Percentiles rank a stretch among this genome's conserved stretches.
These are phyloP conservation scores for Termitomyces sp. DNA, from an alignment of 768 basidiomycete species.

Conservation along the genomic window DNA sequence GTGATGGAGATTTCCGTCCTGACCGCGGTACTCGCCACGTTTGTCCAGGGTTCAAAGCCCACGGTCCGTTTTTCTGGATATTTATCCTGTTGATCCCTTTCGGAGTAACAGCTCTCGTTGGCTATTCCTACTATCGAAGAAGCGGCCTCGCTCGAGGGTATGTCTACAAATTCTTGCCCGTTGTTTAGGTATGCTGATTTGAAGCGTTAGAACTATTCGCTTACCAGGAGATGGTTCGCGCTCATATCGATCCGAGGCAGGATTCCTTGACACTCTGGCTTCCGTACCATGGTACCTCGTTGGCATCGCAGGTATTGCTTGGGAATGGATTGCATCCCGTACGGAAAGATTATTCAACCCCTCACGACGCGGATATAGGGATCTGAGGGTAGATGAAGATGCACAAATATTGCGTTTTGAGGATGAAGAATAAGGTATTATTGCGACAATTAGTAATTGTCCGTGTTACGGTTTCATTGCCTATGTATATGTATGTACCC, in stretches of 20 bases:
- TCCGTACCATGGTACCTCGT: conserved; percentile 89
- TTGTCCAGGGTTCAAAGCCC: conserved; percentile 78
- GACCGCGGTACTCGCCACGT: conserved; percentile 70
- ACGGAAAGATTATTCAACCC: conserved; percentile 38
- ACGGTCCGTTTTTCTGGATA: conserved; percentile 80
- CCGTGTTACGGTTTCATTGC: not conserved
- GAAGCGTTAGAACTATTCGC: conserved; percentile 58
- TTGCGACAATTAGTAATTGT: not conserved
- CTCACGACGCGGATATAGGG: conserved; percentile 62
- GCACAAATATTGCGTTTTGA: conserved; percentile 83
- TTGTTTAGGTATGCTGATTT: conserved; percentile 4
- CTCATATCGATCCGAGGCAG: conserved; percentile 27
- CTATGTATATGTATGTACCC: not conserved
- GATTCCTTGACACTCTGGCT: conserved; percentile 65
- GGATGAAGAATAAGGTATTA: conserved; percentile 49
- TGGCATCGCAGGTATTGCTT: conserved; percentile 69
- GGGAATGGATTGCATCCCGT: conserved; percentile 53
- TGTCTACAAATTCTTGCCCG: conserved; percentile 1
- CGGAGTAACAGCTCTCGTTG: conserved; percentile 66
- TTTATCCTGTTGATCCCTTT: conserved; percentile 74
- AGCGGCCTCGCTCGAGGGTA: conserved; percentile 74
- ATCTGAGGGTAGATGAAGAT: conserved; percentile 81
- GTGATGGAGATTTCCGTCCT: conserved; percentile 72
- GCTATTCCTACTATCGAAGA: conserved; percentile 75
- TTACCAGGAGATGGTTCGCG: conserved; percentile 52